phyloP scores from a whole-genome alignment of 1,284 basidiomycete genomes.

The Sanguinoderma infundibulare region DNA sequence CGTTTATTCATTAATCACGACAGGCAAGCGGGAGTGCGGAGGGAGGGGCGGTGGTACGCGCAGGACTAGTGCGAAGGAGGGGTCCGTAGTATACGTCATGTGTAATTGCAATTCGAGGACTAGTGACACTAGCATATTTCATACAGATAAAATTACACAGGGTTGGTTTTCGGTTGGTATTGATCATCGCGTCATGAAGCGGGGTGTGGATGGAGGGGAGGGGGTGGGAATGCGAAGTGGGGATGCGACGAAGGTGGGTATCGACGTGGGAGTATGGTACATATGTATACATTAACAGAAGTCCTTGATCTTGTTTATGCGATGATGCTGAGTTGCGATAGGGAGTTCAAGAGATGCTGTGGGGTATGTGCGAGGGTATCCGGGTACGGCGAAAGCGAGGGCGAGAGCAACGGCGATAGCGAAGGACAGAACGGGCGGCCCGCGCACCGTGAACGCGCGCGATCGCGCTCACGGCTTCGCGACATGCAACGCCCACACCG shows the following conservation, averaged over 20 bases:
- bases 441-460: not conserved
- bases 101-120: no score
- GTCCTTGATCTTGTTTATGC: not conserved
- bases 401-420: not conserved
- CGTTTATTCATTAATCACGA: no score
- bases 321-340: not conserved
- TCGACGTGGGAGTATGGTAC: not conserved
- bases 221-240: not conserved
- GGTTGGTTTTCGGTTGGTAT: not conserved
- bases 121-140: no score
- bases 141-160: no score
- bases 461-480: slow-evolving; percentile 17
- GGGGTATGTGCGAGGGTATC: not conserved
- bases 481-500: slow-evolving; percentile 29
- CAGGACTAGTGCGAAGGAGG: no score
- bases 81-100: no score
- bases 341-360: not conserved
- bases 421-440: not conserved
- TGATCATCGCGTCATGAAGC: not conserved
- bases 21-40: no score
- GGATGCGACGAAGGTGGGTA: not conserved
- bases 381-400: not conserved
- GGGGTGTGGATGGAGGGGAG: not conserved
- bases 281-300: not conserved
- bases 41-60: no score